Evolutionary conservation across 352 stramenopile species (phyloP).

Genomic region (Pythium plurisporium): DNA sequence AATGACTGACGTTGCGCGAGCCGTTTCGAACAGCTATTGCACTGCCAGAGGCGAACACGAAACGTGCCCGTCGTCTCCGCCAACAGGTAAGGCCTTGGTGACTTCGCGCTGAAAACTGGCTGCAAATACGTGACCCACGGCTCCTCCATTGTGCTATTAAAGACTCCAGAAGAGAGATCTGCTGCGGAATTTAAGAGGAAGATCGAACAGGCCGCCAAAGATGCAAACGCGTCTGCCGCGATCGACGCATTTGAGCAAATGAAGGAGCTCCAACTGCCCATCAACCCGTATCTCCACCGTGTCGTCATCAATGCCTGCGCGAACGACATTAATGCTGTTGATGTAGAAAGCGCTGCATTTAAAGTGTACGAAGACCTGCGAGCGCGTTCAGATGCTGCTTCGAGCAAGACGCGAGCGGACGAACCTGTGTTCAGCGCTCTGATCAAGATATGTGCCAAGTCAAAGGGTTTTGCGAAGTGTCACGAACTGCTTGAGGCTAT

Average conservation of each 20-base stretch:
- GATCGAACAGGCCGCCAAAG: slow-evolving; percentile 31
- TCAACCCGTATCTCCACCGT: slow-evolving; percentile 30
- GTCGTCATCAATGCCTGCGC: slow-evolving; percentile 31
- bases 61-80: slow-evolving; percentile 9
- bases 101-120: not conserved
- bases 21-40: not conserved
- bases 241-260: slow-evolving; percentile 66
- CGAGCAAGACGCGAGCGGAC: slow-evolving; percentile 27
- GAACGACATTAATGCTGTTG: slow-evolving; percentile 8
- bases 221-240: slow-evolving; percentile 25
- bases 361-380: slow-evolving; percentile 19
- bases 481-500: slow-evolving; percentile 48
- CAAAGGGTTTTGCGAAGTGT: slow-evolving; percentile 48
- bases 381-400: slow-evolving; percentile 13
- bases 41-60: slow-evolving; percentile 10
- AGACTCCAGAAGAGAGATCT: slow-evolving; percentile 16
- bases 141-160: not conserved
- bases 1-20: too few species aligned
- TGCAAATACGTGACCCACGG: not conserved
- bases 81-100: slow-evolving; percentile 3
- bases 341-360: slow-evolving; percentile 20
- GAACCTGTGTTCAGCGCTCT: slow-evolving; percentile 74
- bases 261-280: slow-evolving; percentile 26
- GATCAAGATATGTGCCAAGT: slow-evolving; percentile 68
- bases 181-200: slow-evolving; percentile 28